Percentiles rank a stretch among this genome's conserved stretches.
Conservation (phyloP, 2,329 filamentous ascomycete genomes). For the Albophoma yamanashiensis region DNA sequence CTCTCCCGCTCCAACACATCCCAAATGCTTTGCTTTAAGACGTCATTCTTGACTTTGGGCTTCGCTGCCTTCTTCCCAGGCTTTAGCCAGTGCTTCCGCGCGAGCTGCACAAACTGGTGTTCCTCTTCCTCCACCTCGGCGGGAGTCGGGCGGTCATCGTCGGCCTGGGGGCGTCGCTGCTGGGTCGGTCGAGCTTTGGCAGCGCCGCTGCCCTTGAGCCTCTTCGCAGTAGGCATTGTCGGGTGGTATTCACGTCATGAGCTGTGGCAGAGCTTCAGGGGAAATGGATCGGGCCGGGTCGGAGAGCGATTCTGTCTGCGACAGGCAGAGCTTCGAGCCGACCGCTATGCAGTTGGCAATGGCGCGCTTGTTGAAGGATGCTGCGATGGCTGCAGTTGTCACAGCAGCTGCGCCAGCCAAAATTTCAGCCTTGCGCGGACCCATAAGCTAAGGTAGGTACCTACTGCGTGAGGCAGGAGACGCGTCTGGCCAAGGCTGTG, state of each 20-base stretch:
- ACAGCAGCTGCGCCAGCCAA: neutral
- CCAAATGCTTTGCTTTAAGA: conserved; percentile 84
- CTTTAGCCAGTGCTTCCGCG: conserved; percentile 77
- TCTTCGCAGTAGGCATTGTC: conserved; percentile 48
- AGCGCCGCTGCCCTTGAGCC: conserved; percentile 42
- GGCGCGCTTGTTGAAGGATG: neutral
- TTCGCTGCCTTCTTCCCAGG: conserved; percentile 48
- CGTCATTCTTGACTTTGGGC: conserved; percentile 68
- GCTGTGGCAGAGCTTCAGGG: neutral
- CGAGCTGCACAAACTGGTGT: conserved; percentile 63
- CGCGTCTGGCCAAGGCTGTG: neutral
- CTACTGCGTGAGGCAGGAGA: no score
- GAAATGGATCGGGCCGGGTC: neutral
- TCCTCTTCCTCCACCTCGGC: conserved; percentile 63
- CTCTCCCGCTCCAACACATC: conserved; percentile 72
- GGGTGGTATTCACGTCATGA: conserved; percentile 3
- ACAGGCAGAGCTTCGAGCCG: neutral
- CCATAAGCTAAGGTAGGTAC: neutral
- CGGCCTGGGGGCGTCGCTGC: conserved; percentile 26
- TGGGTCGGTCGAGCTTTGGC: conserved; percentile 23
- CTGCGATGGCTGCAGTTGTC: neutral
- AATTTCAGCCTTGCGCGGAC: conserved; percentile 12
- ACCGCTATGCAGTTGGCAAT: neutral
- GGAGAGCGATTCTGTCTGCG: neutral
- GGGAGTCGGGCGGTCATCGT: conserved; percentile 38